phyloP scores from a whole-genome alignment of 306 rosid genomes.

The Ormosia semicastrata region DNA sequence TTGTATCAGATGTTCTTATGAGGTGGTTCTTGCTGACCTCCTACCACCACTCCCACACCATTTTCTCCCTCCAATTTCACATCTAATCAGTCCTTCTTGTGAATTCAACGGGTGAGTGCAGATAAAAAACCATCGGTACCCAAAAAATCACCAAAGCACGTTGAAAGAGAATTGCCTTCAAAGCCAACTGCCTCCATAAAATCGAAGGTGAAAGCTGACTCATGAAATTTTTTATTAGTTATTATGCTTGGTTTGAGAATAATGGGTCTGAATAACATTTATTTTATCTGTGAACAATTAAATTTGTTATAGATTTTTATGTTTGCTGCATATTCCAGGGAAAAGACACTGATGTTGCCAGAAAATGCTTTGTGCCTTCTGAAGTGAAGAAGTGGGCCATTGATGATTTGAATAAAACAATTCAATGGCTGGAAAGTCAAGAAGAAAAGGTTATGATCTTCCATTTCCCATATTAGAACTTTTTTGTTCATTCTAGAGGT shows the following conservation, averaged over 20 bases:
- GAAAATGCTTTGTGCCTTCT: conserved; percentile 55
- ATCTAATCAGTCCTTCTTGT: conserved; percentile 2
- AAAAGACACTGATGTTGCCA: conserved; percentile 32
- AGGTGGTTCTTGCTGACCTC: background rate
- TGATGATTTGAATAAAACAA: conserved; percentile 66
- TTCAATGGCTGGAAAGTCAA: conserved; percentile 89
- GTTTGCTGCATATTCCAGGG: conserved; percentile 42
- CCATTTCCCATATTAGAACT: background rate
- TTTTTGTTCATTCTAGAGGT: conserved; percentile 14
- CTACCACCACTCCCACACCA: background rate
- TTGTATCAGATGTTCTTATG: background rate
- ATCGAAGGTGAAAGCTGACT: conserved; percentile 48
- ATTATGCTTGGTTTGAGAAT: conserved; percentile 5
- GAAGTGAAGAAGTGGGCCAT: conserved; percentile 79
- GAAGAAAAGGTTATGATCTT: conserved; percentile 78
- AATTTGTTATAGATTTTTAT: conserved; percentile 7
- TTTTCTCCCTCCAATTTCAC: background rate
- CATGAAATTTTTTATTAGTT: background rate
- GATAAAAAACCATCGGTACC: conserved; percentile 41
- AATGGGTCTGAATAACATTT: conserved; percentile 3
- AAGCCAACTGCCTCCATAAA: conserved; percentile 38
- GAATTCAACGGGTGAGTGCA: conserved; percentile 35
- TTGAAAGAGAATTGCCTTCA: conserved; percentile 42
- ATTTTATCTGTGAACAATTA: background rate
- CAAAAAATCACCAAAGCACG: conserved; percentile 43